A percentile compares a stretch with the other conserved stretches of the same genome.
These are phyloP conservation scores for Mycena sanguinolenta DNA, from an alignment of 768 basidiomycete genomes.

Conservation along the genomic window DNA sequence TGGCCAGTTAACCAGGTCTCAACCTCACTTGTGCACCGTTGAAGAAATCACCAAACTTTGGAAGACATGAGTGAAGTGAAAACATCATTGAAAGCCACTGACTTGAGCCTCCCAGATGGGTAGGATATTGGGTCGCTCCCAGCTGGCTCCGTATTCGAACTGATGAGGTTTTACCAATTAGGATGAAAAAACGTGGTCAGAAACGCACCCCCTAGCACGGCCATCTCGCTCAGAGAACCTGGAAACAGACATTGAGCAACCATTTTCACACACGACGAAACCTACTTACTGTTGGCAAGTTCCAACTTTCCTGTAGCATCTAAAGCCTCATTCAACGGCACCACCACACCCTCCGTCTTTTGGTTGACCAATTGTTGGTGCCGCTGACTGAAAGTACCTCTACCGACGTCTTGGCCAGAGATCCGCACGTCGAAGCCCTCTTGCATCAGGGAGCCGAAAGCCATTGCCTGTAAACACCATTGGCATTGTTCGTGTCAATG, in stretches of 20 bases:
- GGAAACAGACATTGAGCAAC: constrained; percentile 11
- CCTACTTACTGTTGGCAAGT: constrained; percentile 84
- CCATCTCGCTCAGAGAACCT: constrained; percentile 93
- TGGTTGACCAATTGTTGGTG: constrained; percentile 96
- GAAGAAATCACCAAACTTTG: constrained; percentile 91
- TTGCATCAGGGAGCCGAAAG: constrained; percentile 88
- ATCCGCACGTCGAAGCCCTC: constrained; percentile 89
- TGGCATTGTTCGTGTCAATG: background rate
- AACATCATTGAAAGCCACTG: constrained; percentile 21
- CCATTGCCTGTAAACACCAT: constrained; percentile 71
- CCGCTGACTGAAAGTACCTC: constrained; percentile 80
- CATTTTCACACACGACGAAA: background rate
- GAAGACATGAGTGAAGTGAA: background rate
- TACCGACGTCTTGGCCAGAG: constrained; percentile 93
- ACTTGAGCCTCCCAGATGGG: constrained; percentile 96
- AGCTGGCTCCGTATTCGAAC: constrained; percentile 93
- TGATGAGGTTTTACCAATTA: constrained; percentile 44
- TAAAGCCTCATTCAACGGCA: constrained; percentile 84
- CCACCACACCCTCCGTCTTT: constrained; percentile 80
- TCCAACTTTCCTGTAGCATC: constrained; percentile 78
- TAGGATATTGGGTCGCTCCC: constrained; percentile 86
- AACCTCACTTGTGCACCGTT: constrained; percentile 84
- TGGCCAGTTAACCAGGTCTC: background rate
- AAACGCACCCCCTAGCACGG: constrained; percentile 82
- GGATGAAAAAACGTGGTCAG: background rate